Conservation (phyloP, 352 stramenopile genomes). For the Pythium phragmitis region DNA sequence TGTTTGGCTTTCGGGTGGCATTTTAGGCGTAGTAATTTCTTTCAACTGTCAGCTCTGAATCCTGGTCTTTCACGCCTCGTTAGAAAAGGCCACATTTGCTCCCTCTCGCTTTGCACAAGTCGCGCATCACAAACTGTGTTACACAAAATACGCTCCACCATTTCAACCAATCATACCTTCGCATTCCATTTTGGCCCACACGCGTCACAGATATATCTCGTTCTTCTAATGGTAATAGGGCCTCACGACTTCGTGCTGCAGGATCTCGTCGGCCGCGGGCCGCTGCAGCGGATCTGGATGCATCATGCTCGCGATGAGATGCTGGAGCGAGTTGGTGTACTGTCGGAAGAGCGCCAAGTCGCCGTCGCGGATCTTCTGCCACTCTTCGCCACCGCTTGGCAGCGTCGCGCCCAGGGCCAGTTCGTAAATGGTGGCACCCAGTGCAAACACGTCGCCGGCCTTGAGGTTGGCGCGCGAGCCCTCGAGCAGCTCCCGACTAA, state of each 20-base stretch:
- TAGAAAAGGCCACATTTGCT: no score
- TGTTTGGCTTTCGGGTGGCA: no score
- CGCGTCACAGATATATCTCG: background rate
- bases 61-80: no score
- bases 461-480: conserved; percentile 74
- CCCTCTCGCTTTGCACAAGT: no score
- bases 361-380: conserved; percentile 85
- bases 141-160: no score
- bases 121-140: no score
- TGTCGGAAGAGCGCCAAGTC: conserved; percentile 82
- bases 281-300: conserved; percentile 82
- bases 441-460: conserved; percentile 81
- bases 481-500: conserved; percentile 81
- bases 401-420: conserved; percentile 68
- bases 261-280: conserved; percentile 76
- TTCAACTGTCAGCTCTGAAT: no score
- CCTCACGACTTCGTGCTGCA: conserved; percentile 81
- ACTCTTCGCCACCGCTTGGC: conserved; percentile 74
- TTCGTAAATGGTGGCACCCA: conserved; percentile 85
- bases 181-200: background rate
- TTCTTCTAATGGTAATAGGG: conserved; percentile 36
- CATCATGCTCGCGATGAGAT: conserved; percentile 87
- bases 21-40: no score
- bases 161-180: conserved; percentile 8
- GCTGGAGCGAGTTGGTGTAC: conserved; percentile 87